These are phyloP conservation scores for Baorangia bicolor DNA, from an alignment of 768 basidiomycete genomes.

Conservation along the genomic window DNA sequence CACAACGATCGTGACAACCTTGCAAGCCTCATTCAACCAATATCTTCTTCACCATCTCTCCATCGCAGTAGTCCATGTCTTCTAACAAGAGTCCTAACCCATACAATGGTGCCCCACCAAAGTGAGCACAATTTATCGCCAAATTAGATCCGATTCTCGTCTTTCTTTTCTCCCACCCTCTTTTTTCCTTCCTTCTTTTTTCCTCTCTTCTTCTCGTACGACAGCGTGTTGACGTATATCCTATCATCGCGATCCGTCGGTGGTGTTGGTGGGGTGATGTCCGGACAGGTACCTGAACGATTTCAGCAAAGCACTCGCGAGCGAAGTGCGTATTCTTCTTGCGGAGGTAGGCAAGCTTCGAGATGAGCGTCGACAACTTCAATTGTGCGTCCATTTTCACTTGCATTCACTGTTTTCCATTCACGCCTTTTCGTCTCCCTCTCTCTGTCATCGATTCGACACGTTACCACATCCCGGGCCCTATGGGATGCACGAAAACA, in stretches of 20 bases:
- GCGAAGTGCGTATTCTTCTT: constrained; percentile 60
- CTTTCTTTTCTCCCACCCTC: neutral
- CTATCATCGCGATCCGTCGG: neutral
- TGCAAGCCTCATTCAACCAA: neutral
- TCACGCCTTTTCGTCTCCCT: neutral
- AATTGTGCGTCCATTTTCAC: constrained; percentile 44
- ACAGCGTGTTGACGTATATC: constrained; percentile 6
- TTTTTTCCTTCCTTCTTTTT: neutral
- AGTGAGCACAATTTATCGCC: constrained; percentile 27
- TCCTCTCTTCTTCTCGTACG: neutral
- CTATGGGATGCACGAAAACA: neutral
- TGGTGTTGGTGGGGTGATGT: neutral
- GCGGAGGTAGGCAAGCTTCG: constrained; percentile 60
- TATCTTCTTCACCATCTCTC: neutral
- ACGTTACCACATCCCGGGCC: neutral
- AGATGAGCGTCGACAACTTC: constrained; percentile 56
- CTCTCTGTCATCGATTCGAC: neutral
- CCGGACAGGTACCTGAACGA: constrained; percentile 51
- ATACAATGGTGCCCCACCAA: constrained; percentile 34
- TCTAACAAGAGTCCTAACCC: constrained; percentile 33
- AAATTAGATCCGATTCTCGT: neutral
- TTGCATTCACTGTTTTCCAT: neutral
- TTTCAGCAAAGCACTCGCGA: constrained; percentile 61
- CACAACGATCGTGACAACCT: constrained; percentile 1
- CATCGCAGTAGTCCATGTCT: constrained; percentile 27